A percentile compares a stretch with the other conserved stretches of the same genome.
Conservation (phyloP, 768 basidiomycete species). For the Nevesoporus exiguus region DNA sequence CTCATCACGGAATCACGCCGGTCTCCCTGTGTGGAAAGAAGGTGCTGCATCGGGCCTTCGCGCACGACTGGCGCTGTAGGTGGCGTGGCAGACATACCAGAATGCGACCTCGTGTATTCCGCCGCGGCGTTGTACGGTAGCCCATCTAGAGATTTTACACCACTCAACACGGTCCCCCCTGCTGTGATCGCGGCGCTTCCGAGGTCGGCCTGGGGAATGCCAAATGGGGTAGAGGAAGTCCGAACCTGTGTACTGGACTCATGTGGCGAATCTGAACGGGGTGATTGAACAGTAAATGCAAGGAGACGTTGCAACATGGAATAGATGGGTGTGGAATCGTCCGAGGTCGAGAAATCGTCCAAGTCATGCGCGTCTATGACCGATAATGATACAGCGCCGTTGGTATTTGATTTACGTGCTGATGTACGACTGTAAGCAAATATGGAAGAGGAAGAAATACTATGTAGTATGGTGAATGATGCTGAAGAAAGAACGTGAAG, state of each 20-base stretch:
- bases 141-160: slow-evolving; percentile 45
- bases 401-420: slow-evolving; percentile 33
- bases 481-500: slow-evolving; percentile 56
- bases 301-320: slow-evolving; percentile 51
- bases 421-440: slow-evolving; percentile 41
- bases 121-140: slow-evolving; percentile 50
- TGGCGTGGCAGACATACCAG: slow-evolving; percentile 7
- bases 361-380: slow-evolving; percentile 28
- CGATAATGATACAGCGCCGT: slow-evolving; percentile 39
- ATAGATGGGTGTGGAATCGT: slow-evolving; percentile 49
- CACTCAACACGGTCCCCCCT: slow-evolving; percentile 56
- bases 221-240: slow-evolving; percentile 24
- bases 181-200: slow-evolving; percentile 56
- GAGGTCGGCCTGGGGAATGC: slow-evolving; percentile 47
- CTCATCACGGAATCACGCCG: slow-evolving; percentile 25
- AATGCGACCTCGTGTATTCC: slow-evolving; percentile 38
- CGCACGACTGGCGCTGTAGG: slow-evolving; percentile 5
- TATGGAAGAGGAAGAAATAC: slow-evolving; percentile 46
- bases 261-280: slow-evolving; percentile 24
- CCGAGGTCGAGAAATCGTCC: slow-evolving; percentile 12
- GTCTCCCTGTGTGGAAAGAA: slow-evolving; percentile 21
- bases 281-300: slow-evolving; percentile 48
- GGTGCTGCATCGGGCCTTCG: slow-evolving; percentile 8
- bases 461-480: slow-evolving; percentile 50
- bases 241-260: slow-evolving; percentile 19